phyloP scores from a whole-genome alignment of 2,329 filamentous ascomycete species.

The Sphaerostilbella broomeana region DNA sequence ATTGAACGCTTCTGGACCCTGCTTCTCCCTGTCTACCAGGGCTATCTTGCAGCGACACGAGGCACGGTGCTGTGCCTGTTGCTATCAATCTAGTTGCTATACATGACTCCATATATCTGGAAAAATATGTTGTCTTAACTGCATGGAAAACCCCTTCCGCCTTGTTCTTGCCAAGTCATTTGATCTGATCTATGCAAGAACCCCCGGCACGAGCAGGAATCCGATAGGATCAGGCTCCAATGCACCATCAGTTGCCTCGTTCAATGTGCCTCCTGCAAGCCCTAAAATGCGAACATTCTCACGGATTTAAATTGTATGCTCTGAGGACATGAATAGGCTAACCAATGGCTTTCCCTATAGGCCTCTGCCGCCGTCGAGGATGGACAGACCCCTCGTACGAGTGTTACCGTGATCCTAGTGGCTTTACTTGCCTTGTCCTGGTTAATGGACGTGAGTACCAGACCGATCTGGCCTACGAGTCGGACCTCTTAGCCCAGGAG shows the following conservation, averaged over 20 bases:
- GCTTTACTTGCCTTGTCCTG: conserved; percentile 83
- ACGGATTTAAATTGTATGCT: neutral
- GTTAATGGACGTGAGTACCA: conserved; percentile 97
- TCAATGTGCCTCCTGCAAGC: neutral
- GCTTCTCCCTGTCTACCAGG: conserved; percentile 7
- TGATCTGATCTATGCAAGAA: conserved; percentile 3
- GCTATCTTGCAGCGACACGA: too few relatives aligned
- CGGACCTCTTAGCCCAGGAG: conserved; percentile 77
- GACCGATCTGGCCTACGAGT: conserved; percentile 78
- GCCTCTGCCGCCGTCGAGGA: conserved; percentile 87
- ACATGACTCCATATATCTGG: too few relatives aligned
- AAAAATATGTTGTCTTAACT: too few relatives aligned
- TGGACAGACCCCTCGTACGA: conserved; percentile 91
- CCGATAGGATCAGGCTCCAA: conserved; percentile 26
- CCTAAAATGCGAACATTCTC: neutral
- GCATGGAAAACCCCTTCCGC: too few relatives aligned
- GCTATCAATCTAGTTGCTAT: too few relatives aligned
- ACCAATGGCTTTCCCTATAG: conserved; percentile 40
- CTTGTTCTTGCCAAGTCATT: neutral
- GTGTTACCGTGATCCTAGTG: conserved; percentile 64
- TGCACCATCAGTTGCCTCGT: conserved; percentile 22
- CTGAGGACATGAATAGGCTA: conserved; percentile 1
- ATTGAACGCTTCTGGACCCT: conserved; percentile 14
- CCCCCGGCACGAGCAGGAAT: conserved; percentile 7
- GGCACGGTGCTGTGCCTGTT: too few relatives aligned